phyloP scores from a whole-genome alignment of 371 early-diverging fungal species.

The Phascolomyces articulosus region DNA sequence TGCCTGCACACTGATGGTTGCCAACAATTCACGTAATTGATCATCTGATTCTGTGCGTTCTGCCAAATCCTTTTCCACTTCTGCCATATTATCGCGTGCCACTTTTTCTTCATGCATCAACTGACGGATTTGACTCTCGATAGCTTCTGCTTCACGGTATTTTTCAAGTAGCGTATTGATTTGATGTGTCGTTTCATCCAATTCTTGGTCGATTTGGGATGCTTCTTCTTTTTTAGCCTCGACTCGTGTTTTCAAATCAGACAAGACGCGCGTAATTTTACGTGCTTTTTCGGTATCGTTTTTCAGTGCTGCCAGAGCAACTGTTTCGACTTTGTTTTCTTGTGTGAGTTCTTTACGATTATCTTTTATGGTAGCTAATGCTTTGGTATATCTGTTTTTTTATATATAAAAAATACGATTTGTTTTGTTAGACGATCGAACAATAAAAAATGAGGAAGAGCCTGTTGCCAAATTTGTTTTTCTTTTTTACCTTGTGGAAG shows the following conservation, averaged over 20 bases:
- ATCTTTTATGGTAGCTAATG: slow-evolving; percentile 82
- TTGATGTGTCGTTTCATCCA: slow-evolving; percentile 36
- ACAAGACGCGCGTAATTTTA: slow-evolving; percentile 45
- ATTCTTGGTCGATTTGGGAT: slow-evolving; percentile 44
- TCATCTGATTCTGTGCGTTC: slow-evolving; percentile 57
- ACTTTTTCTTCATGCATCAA: slow-evolving; percentile 41
- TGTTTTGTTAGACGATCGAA: no score
- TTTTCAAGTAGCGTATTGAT: slow-evolving; percentile 41
- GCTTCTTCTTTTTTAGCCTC: slow-evolving; percentile 39
- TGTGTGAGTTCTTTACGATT: slow-evolving; percentile 74
- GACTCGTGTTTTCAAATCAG: slow-evolving; percentile 35
- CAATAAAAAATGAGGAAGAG: no score
- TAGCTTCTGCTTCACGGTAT: slow-evolving; percentile 35
- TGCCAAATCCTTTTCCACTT: slow-evolving; percentile 49
- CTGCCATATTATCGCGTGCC: slow-evolving; percentile 39
- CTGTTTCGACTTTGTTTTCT: slow-evolving; percentile 70
- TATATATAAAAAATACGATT: not conserved
- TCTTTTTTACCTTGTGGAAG: slow-evolving; percentile 74
- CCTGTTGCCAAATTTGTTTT: no score
- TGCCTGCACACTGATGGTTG: slow-evolving; percentile 9
- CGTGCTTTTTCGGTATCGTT: slow-evolving; percentile 77
- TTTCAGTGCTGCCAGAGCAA: slow-evolving; percentile 69
- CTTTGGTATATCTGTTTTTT: slow-evolving; percentile 82
- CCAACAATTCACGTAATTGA: slow-evolving; percentile 52
- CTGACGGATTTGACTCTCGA: slow-evolving; percentile 34